Evolutionary conservation across 371 early-diverging fungal genomes (phyloP).

Genomic region (Mortierella sp.): DNA sequence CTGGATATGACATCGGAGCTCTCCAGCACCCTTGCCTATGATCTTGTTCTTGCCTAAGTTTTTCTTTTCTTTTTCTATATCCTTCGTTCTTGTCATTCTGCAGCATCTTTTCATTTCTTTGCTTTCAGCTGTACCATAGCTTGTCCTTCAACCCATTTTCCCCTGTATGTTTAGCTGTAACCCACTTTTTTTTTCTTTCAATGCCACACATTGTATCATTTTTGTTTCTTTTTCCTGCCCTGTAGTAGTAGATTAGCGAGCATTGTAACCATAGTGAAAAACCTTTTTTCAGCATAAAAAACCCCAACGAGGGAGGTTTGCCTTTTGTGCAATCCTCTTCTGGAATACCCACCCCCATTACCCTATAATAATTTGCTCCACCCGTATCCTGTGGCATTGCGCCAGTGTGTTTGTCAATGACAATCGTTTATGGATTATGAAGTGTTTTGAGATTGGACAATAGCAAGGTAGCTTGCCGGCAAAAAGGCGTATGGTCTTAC

Average conservation of each 20-base stretch:
- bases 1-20: slow-evolving; percentile 33
- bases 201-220: slow-evolving; percentile 16
- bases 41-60: slow-evolving; percentile 23
- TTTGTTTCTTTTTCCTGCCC: background rate
- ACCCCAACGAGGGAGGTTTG: background rate
- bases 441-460: background rate
- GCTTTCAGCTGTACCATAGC: slow-evolving; percentile 13
- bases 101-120: background rate
- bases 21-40: slow-evolving; percentile 25
- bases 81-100: background rate
- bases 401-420: background rate
- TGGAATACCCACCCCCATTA: slow-evolving; percentile 1
- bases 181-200: background rate
- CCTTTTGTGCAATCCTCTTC: background rate
- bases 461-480: background rate
- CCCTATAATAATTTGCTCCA: background rate
- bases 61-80: background rate
- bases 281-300: slow-evolving; percentile 5
- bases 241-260: slow-evolving; percentile 21
- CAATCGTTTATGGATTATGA: too few relatives aligned
- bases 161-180: slow-evolving; percentile 7
- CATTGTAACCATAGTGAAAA: slow-evolving; percentile 14
- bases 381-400: background rate
- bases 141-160: background rate
- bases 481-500: background rate